Evolutionary conservation across 2,329 filamentous ascomycete genomes (phyloP).

Genomic region (Venturia nashicola): DNA sequence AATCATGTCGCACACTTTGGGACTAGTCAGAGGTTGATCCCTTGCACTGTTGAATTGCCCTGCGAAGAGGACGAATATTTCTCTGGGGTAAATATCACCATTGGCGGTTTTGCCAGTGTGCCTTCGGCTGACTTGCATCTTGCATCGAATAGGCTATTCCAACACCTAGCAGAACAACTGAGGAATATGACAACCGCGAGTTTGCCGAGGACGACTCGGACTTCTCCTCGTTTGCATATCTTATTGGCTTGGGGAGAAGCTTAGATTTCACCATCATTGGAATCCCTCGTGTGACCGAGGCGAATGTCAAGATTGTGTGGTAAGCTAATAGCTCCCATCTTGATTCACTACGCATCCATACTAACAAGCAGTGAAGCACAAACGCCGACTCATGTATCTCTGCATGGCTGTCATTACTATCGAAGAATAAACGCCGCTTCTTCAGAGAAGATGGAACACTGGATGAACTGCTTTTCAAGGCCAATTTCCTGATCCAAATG

Average conservation of each 20-base stretch:
- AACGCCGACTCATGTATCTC: conserved; percentile 48
- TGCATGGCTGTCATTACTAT: conserved; percentile 73
- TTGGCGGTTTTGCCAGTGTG: not conserved
- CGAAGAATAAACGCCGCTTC: conserved; percentile 57
- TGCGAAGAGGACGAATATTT: conserved; percentile 66
- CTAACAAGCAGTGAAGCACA: conserved; percentile 10
- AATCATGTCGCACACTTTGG: conserved; percentile 58
- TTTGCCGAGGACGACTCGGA: conserved; percentile 57
- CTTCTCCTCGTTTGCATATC: conserved; percentile 79
- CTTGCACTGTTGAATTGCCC: conserved; percentile 58
- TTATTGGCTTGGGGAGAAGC: conserved; percentile 69
- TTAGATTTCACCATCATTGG: conserved; percentile 60
- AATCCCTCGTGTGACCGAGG: conserved; percentile 13
- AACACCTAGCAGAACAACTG: conserved; percentile 35
- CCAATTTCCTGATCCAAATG: conserved; percentile 59
- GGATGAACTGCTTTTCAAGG: conserved; percentile 88
- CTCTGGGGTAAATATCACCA: conserved; percentile 21
- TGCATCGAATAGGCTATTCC: conserved; percentile 6
- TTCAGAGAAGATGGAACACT: conserved; percentile 57
- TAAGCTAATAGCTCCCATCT: not conserved
- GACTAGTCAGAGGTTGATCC: conserved; percentile 10
- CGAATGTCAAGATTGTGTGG: not conserved
- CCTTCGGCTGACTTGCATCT: not conserved
- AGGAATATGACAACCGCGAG: conserved; percentile 66
- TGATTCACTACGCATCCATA: conserved; percentile 30